These are phyloP conservation scores for Ramaria rubella DNA, from an alignment of 768 basidiomycete genomes.

Conservation along the genomic window DNA sequence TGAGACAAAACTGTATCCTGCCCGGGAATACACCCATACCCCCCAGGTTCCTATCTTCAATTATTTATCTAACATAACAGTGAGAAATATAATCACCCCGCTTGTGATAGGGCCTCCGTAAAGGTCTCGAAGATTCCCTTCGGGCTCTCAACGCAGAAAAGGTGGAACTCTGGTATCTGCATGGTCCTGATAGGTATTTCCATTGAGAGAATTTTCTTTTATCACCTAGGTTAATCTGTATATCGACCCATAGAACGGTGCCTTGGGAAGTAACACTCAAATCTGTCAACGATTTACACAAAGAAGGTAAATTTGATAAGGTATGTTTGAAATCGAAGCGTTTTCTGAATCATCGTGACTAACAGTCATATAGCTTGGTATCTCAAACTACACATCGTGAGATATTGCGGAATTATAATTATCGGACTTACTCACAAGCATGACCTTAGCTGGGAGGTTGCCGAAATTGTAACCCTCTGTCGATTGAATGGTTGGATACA, in stretches of 20 bases:
- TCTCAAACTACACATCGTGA: constrained; percentile 39
- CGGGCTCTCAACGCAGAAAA: constrained; percentile 40
- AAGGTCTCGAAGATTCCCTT: constrained; percentile 29
- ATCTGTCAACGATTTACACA: constrained; percentile 41
- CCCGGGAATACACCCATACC: constrained; percentile 17
- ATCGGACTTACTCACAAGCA: not conserved
- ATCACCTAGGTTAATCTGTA: constrained; percentile 12
- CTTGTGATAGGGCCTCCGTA: constrained; percentile 28
- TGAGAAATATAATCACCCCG: not conserved
- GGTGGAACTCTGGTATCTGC: constrained; percentile 44
- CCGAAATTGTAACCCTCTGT: constrained; percentile 38
- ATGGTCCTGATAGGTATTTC: constrained; percentile 27
- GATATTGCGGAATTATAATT: not conserved
- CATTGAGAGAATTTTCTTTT: not conserved
- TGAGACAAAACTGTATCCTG: constrained; percentile 55
- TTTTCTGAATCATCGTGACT: not conserved
- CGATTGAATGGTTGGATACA: constrained; percentile 39
- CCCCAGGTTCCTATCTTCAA: not conserved
- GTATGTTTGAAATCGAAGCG: constrained; percentile 1
- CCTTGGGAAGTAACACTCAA: constrained; percentile 42
- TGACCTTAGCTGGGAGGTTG: constrained; percentile 33
- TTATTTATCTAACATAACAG: not conserved
- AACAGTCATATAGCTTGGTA: constrained; percentile 23
- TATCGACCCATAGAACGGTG: constrained; percentile 29
- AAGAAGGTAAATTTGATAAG: constrained; percentile 44